phyloP scores from a whole-genome alignment of 257 asterid genomes.

The Solanum clarkiae region DNA sequence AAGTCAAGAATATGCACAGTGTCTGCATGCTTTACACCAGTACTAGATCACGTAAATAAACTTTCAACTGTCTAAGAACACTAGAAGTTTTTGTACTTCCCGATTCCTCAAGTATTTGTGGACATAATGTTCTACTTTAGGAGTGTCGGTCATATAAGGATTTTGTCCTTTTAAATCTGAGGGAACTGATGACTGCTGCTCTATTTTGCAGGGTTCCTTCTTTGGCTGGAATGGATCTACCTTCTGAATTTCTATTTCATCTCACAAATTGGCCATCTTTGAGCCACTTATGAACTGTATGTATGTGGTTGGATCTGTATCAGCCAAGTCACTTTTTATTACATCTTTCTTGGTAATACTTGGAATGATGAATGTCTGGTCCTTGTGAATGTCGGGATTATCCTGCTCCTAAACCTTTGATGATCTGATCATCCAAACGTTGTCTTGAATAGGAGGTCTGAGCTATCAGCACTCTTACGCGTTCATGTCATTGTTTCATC shows the following conservation, averaged over 20 bases:
- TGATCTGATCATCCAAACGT: background rate
- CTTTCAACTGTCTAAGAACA: slow-evolving; percentile 27
- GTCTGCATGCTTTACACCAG: slow-evolving; percentile 90
- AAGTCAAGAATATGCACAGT: slow-evolving; percentile 79
- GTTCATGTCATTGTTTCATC: background rate
- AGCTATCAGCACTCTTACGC: background rate
- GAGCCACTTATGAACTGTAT: background rate
- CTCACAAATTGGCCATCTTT: background rate
- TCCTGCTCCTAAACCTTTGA: background rate
- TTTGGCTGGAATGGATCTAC: slow-evolving; percentile 86
- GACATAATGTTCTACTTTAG: background rate
- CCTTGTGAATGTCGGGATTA: background rate
- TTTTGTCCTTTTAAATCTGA: background rate
- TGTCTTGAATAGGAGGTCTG: background rate
- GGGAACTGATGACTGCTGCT: background rate
- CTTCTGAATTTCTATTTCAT: slow-evolving; percentile 32
- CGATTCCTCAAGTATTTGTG: background rate
- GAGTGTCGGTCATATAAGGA: background rate
- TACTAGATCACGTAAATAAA: slow-evolving; percentile 51
- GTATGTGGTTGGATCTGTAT: background rate
- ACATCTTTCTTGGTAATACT: background rate
- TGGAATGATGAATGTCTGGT: background rate
- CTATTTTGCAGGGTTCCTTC: slow-evolving; percentile 57
- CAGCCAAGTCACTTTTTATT: background rate
- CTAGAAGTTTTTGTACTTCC: background rate